Evolutionary conservation across 169 alveolate species (phyloP).

Genomic region (Cryptosporidium canis): DNA sequence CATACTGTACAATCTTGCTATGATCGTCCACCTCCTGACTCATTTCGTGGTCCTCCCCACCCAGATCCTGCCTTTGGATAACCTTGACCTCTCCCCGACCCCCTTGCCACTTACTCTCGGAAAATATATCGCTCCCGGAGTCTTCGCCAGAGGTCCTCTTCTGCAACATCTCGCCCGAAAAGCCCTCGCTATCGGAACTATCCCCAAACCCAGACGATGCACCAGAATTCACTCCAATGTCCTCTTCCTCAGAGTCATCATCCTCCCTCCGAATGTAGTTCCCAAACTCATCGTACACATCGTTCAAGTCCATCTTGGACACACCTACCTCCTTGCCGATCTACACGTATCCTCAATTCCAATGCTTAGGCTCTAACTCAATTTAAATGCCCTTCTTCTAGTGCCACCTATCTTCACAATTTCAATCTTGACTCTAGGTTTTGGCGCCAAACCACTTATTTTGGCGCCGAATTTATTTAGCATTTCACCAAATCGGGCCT

Average conservation of each 20-base stretch:
- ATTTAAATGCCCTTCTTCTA: background rate
- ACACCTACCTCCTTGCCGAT: background rate
- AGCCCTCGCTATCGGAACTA: constrained; percentile 58
- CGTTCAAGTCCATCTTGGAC: constrained; percentile 70
- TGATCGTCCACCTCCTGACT: constrained; percentile 75
- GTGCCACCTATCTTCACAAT: background rate
- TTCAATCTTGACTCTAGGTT: background rate
- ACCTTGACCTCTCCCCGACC: background rate
- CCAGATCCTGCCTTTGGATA: background rate
- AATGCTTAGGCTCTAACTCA: background rate
- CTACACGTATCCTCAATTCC: background rate
- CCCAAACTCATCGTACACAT: constrained; percentile 98
- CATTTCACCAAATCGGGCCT: too few species aligned
- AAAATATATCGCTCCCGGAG: constrained; percentile 75
- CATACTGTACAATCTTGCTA: constrained; percentile 84
- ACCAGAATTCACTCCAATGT: constrained; percentile 57
- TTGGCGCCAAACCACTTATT: background rate
- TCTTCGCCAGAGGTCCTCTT: constrained; percentile 80
- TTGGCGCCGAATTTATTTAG: background rate
- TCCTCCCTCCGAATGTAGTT: constrained; percentile 94
- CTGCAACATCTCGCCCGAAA: constrained; percentile 82
- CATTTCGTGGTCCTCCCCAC: constrained; percentile 31
- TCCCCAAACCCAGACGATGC: constrained; percentile 24
- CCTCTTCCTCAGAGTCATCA: constrained; percentile 79
- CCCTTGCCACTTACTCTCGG: constrained; percentile 41